Conservation (phyloP, 257 asterid species). For the Hygrophila difformis region DNA sequence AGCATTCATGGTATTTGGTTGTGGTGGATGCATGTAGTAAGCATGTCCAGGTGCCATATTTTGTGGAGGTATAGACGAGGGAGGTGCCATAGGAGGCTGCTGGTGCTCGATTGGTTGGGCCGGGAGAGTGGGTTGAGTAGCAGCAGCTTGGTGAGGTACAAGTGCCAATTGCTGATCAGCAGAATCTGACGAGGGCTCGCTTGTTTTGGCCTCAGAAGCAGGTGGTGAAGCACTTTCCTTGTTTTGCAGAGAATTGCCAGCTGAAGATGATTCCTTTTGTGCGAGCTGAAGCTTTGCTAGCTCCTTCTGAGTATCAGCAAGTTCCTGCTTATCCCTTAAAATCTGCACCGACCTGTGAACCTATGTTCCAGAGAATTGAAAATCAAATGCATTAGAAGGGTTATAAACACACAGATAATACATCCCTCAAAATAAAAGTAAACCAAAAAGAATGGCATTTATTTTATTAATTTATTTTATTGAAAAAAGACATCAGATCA, state of each 20-base stretch:
- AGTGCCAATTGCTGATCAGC: slow-evolving; percentile 77
- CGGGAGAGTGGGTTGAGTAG: slow-evolving; percentile 41
- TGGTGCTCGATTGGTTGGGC: slow-evolving; percentile 46
- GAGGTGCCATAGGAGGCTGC: slow-evolving; percentile 50
- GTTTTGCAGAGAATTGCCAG: slow-evolving; percentile 37
- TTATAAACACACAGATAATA: neutral
- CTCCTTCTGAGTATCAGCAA: slow-evolving; percentile 86
- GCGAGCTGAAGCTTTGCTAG: slow-evolving; percentile 85
- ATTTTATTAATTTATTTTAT: no score
- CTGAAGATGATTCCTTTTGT: slow-evolving; percentile 56
- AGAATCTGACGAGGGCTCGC: slow-evolving; percentile 37
- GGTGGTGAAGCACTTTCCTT: slow-evolving; percentile 50
- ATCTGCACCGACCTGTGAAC: slow-evolving; percentile 92
- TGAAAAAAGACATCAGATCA: no score
- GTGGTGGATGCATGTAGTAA: slow-evolving; percentile 49
- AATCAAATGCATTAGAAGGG: neutral
- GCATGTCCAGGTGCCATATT: slow-evolving; percentile 40
- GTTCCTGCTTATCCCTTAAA: slow-evolving; percentile 93
- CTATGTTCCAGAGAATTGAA: slow-evolving; percentile 27
- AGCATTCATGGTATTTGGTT: slow-evolving; percentile 27
- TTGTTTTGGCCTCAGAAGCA: slow-evolving; percentile 40
- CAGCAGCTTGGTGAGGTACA: slow-evolving; percentile 69
- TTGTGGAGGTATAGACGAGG: slow-evolving; percentile 58
- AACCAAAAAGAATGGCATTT: no score
- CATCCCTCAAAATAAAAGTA: no score